Evolutionary conservation across 2,329 filamentous ascomycete species (phyloP), one percentile per base, ranked within the genome.

Genomic region (Leptographium galeiforme): DNA sequence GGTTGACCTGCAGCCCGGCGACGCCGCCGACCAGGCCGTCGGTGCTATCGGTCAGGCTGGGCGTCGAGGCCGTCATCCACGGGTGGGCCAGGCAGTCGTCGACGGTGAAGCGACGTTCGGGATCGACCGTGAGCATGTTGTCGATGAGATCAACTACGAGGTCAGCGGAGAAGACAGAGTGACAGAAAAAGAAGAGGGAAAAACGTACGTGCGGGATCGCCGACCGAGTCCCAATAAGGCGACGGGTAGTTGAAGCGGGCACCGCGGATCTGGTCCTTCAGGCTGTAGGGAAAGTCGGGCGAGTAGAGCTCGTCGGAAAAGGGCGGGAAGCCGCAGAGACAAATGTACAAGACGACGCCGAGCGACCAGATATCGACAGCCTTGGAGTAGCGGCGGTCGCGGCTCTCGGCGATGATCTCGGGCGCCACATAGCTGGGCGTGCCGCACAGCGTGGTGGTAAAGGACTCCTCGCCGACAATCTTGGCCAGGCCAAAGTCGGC

Each of bases 381-480:
- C 63, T 89, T 88, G 53, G 90, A 95, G 70, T 98, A 98, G 64
- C 87, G 87, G 59, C 93, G 83, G 57, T 89, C 80, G 62, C 81
- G 84, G 18, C 79, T 82, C 57, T 90, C 86, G 63, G 89, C 85
- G 6, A 98, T 74, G 54, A 98, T 95, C 66, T 98, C 93, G 1
- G 93, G 93, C 1, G 94, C 93, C 56, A 97, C 91, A 65, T 98
- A 95, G 67, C 87, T 93, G 7, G 91, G 93, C n/a, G 93, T 98
- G 58, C 93, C 93, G 66, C 93, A 93, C 58, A 98, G 72, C 0
- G 93, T 97, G 0, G 90, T 96, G 1, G 93, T 97, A 65, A 98
- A 98, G 0, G 91, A 96, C 65, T 96, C 89, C 66, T 98, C 93
- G 57, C 94, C 94, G 59, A 98, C 95, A 59, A 98, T 97, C 70